Evolutionary conservation across 768 basidiomycete species (phyloP), one percentile per base, ranked within the genome.

Genomic region (Suillus sp.): DNA sequence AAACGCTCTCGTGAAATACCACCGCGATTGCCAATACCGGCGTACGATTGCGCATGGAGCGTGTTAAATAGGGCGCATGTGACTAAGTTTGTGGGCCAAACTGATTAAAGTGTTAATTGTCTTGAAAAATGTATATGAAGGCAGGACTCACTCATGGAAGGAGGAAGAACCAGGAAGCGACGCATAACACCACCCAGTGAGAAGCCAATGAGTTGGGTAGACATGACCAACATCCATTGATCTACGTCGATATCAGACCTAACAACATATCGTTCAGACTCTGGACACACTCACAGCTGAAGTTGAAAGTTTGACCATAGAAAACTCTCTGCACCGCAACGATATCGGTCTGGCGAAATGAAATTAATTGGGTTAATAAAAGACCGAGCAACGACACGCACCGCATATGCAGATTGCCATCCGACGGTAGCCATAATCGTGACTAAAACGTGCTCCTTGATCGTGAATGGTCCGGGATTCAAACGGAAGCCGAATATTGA

Each of bases 371-470:
- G 22, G 18, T 71, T 70, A 7, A 67, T 65, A 62, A 71, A 75
- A 25, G 20, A 2, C 1, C 4, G 20, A 60, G 45, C 13, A 48
- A 40, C 8, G 1, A 9, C 4, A 61, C 32, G 3, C 9, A 63
- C 35, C 9, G 35, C 37, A 61, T 38, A 27, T 3, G 56, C 37
- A 32, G 32, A 42, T 61, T 20, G 7, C 20, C 27, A 58, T 11
- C 57, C 81, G 45, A 89, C 82, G 71, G 87, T 90, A 40, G 84
- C 83, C 89, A 91, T 90, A 64, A 86, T 80, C 13, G 84, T 84
- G 45, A 84, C 77, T 55, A 85, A 75, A 42, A 90, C 89, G 73
- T 88, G 87, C 72, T 90, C 88, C 73, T 90, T 90, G 70, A 88
- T 82, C 2, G 81, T 81, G 76, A 90, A 90, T 30, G 65, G 70